Percentiles rank a stretch among this genome's conserved stretches.
Conservation (phyloP, 2,329 filamentous ascomycete genomes). For the Clonostachys chloroleuca region DNA sequence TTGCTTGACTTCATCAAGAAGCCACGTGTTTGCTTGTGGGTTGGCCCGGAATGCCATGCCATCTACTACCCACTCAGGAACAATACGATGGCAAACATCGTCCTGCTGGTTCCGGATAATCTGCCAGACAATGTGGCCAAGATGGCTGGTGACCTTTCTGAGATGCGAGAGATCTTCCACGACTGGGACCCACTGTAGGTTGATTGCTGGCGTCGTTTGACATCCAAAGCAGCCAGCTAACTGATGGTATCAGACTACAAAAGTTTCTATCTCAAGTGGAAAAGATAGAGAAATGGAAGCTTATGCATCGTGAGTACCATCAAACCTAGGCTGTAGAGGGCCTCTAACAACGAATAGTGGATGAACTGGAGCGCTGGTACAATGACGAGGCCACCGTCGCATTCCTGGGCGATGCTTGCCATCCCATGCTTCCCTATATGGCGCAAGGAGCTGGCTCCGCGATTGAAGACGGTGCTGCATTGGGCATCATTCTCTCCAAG, state of each 20-base stretch:
- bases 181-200: constrained; percentile 51
- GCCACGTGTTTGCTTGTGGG: background rate
- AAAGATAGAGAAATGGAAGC: constrained; percentile 6
- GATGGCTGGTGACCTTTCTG: constrained; percentile 23
- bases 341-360: background rate
- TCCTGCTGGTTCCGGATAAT: constrained; percentile 1
- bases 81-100: constrained; percentile 1
- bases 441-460: constrained; percentile 65
- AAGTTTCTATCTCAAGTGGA: constrained; percentile 2
- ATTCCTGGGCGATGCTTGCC: constrained; percentile 53
- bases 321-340: background rate
- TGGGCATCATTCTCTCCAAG: constrained; percentile 19
- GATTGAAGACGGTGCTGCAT: constrained; percentile 63
- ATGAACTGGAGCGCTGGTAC: constrained; percentile 7
- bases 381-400: background rate
- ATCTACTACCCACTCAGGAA: constrained; percentile 1
- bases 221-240: too few species aligned
- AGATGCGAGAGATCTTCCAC: constrained; percentile 46
- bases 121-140: background rate
- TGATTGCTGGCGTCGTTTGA: background rate
- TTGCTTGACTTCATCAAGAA: background rate
- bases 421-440: constrained; percentile 59
- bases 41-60: constrained; percentile 1
- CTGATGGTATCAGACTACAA: background rate
- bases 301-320: constrained; percentile 4